phyloP scores from a whole-genome alignment of 257 asterid species.

The Nicotiana attenuata region DNA sequence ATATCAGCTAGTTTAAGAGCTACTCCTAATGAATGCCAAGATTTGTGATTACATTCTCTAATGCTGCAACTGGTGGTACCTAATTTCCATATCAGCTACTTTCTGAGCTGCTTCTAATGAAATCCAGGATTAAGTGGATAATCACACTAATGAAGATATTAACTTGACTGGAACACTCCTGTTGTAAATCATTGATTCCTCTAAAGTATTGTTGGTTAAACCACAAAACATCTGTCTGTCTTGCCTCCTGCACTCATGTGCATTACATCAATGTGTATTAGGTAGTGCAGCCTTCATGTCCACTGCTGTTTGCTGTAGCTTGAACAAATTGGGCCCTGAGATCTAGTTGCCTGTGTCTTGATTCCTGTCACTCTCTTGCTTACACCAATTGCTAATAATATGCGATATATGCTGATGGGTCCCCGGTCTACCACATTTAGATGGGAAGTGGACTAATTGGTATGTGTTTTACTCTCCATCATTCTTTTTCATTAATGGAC shows the following conservation, averaged over 20 bases:
- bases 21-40: neutral
- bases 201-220: neutral
- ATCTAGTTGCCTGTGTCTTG: slow-evolving; percentile 19
- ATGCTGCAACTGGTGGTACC: neutral
- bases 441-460: slow-evolving; percentile 21
- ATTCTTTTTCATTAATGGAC: slow-evolving; percentile 16
- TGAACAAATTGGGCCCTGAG: slow-evolving; percentile 26
- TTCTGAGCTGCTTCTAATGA: neutral
- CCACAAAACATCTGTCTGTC: neutral
- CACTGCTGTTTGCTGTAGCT: slow-evolving; percentile 26
- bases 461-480: slow-evolving; percentile 18
- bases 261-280: slow-evolving; percentile 12
- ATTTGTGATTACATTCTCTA: neutral
- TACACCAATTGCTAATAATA: slow-evolving; percentile 9
- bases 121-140: neutral
- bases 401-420: slow-evolving; percentile 20
- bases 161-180: neutral
- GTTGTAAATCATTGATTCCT: neutral
- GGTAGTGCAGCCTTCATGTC: slow-evolving; percentile 16
- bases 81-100: neutral
- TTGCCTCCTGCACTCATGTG: slow-evolving; percentile 16
- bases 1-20: neutral
- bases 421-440: slow-evolving; percentile 23
- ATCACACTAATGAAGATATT: neutral
- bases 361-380: slow-evolving; percentile 13